These are phyloP conservation scores for Populus simonii DNA, from an alignment of 345 rosid species.

Conservation along the genomic window DNA sequence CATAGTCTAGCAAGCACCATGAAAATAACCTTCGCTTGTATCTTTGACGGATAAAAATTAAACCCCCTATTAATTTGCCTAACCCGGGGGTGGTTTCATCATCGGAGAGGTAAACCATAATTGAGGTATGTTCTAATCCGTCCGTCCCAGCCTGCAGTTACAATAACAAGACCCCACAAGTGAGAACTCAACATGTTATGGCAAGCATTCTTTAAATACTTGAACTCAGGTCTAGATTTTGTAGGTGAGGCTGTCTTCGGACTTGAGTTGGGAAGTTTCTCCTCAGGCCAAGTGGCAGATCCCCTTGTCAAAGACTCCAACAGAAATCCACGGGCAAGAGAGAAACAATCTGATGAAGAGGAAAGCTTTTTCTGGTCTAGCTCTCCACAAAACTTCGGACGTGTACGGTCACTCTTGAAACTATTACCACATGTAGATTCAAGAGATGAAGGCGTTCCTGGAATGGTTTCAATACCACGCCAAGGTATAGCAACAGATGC, in stretches of 20 bases:
- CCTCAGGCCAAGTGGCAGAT: conserved; percentile 80
- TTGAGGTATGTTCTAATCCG: conserved; percentile 64
- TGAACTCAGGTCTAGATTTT: conserved; percentile 50
- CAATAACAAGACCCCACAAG: conserved; percentile 65
- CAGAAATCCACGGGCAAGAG: conserved; percentile 42
- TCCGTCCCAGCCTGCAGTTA: conserved; percentile 77
- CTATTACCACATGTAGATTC: conserved; percentile 3
- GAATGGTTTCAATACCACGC: conserved; percentile 41
- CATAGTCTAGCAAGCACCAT: not conserved
- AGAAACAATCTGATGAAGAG: conserved; percentile 48
- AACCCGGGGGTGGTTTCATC: conserved; percentile 20
- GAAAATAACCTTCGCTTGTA: not conserved
- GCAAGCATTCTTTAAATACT: conserved; percentile 58
- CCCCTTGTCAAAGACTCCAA: conserved; percentile 47
- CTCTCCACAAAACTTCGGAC: conserved; percentile 30
- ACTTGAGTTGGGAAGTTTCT: conserved; percentile 49
- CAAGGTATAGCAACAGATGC: conserved; percentile 69
- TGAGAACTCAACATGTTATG: conserved; percentile 48
- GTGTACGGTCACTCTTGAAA: conserved; percentile 4
- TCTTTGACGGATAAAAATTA: not conserved
- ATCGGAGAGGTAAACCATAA: conserved; percentile 62
- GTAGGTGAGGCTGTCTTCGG: conserved; percentile 31
- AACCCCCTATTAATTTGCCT: not conserved
- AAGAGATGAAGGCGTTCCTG: conserved; percentile 19
- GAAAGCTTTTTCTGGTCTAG: conserved; percentile 29